phyloP scores from a whole-genome alignment of 257 asterid species.

The Solanum tarapatanum region DNA sequence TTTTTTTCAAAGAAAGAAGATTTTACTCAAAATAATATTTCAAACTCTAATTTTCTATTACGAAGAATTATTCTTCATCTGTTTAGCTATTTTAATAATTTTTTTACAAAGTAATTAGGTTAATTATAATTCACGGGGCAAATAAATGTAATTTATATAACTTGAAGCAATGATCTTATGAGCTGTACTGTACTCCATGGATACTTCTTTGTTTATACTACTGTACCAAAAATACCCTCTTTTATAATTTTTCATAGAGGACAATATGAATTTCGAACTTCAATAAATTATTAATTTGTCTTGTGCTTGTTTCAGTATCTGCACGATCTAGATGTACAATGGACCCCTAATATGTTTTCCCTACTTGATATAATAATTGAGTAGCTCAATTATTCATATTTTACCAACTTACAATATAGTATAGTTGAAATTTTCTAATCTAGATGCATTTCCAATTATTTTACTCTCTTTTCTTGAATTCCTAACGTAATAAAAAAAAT shows the following conservation, averaged over 20 bases:
- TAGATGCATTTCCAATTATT: neutral
- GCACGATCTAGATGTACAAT: neutral
- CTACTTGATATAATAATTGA: neutral
- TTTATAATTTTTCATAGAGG: neutral
- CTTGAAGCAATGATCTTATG: neutral
- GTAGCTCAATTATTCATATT: neutral
- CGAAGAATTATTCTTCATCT: neutral
- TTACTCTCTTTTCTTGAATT: neutral
- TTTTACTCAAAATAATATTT: neutral
- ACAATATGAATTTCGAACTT: neutral
- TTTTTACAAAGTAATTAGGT: neutral
- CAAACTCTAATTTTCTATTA: neutral
- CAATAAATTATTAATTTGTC: neutral
- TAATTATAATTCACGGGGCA: neutral
- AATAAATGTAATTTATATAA: neutral
- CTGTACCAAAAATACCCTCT: neutral
- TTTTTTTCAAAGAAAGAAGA: neutral
- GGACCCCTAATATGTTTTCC: neutral
- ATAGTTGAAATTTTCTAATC: neutral
- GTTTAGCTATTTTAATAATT: neutral
- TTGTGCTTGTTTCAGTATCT: neutral
- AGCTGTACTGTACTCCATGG: neutral
- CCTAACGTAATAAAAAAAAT: neutral
- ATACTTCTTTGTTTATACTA: neutral
- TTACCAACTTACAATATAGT: neutral